Conservation (phyloP, 345 rosid genomes). For the Anacardium occidentale region DNA sequence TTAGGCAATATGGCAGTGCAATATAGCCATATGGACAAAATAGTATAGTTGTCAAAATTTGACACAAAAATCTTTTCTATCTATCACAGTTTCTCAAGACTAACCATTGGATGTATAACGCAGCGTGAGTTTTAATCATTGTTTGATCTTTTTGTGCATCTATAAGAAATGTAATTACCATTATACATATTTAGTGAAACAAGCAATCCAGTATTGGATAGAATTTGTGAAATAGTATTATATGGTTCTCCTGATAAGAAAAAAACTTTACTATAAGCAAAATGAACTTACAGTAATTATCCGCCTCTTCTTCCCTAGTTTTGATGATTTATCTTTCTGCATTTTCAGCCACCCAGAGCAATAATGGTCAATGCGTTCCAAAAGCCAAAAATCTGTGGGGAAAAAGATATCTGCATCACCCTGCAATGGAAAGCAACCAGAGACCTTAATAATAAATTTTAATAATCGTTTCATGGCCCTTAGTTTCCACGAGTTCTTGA, state of each 20-base stretch:
- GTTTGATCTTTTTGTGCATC: not conserved
- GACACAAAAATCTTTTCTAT: not conserved
- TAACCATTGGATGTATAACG: not conserved
- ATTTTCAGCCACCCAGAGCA: conserved; percentile 77
- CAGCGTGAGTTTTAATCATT: not conserved
- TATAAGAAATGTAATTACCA: not conserved
- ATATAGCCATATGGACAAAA: not conserved
- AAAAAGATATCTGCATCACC: conserved; percentile 99
- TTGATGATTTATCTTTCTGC: conserved; percentile 48
- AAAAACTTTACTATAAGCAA: conserved; percentile 8
- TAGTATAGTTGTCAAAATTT: not conserved
- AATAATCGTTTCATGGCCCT: not conserved
- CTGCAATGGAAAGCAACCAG: conserved; percentile 38
- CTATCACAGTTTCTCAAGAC: not conserved
- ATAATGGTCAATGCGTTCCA: conserved; percentile 89
- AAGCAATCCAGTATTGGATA: not conserved
- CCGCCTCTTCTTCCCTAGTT: conserved; percentile 77
- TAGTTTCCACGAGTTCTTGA: not conserved
- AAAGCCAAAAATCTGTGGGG: conserved; percentile 88
- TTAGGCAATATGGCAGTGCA: not conserved
- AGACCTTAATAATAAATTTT: not conserved
- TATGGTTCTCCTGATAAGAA: not conserved
- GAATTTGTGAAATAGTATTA: not conserved
- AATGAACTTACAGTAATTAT: conserved; percentile 68
- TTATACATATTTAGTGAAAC: not conserved